These are phyloP conservation scores for Kregervanrija pseudodelftensis DNA, from an alignment of 805 yeast genomes.

Conservation along the genomic window DNA sequence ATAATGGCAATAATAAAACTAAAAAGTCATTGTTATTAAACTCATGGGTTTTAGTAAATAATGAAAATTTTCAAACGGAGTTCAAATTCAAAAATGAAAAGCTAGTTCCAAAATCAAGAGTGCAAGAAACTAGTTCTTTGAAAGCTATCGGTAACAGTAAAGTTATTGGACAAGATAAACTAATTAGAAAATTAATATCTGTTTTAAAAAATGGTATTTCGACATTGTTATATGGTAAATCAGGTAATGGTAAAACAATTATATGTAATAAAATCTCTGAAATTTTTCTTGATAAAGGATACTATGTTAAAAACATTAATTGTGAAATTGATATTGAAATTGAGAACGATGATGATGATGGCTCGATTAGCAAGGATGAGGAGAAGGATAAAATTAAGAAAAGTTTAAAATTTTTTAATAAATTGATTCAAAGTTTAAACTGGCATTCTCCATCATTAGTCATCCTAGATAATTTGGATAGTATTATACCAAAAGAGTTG, in stretches of 20 bases:
- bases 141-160: neutral
- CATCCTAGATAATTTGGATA: conserved; percentile 72
- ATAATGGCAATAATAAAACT: neutral
- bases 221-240: conserved; percentile 58
- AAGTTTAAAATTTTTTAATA: conserved; percentile 32
- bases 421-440: conserved; percentile 35
- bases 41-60: conserved; percentile 18
- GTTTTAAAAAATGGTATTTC: conserved; percentile 40
- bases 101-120: conserved; percentile 37
- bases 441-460: conserved; percentile 79
- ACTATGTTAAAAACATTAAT: conserved; percentile 37
- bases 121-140: conserved; percentile 9
- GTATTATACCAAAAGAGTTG: conserved; percentile 58
- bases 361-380: neutral
- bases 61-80: conserved; percentile 23
- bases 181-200: conserved; percentile 33
- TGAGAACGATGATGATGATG: neutral
- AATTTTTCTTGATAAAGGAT: conserved; percentile 34
- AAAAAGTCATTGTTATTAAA: neutral
- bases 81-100: conserved; percentile 47
- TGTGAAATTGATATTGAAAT: neutral
- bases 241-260: conserved; percentile 79
- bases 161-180: conserved; percentile 53
- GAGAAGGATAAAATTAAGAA: conserved; percentile 15
- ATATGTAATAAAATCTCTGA: conserved; percentile 37